Conservation (phyloP, 78 protist species). For the Acrasis kona region DNA sequence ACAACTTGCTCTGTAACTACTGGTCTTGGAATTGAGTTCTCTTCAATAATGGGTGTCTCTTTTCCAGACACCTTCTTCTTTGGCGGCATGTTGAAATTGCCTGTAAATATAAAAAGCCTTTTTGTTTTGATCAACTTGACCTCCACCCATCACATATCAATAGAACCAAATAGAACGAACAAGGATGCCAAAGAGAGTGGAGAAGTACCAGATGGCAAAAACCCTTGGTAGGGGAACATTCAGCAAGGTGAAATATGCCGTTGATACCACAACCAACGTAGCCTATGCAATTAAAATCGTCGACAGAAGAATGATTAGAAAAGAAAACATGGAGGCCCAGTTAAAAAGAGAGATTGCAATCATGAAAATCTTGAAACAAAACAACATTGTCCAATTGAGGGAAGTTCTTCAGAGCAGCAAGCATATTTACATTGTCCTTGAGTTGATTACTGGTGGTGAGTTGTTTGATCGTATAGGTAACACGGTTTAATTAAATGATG, state of each 20-base stretch:
- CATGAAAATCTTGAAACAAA: constrained; percentile 29
- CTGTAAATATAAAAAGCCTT: too few relatives aligned
- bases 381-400: constrained; percentile 15
- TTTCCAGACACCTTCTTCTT: too few relatives aligned
- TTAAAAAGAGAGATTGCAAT: constrained; percentile 27
- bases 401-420: constrained; percentile 24
- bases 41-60: too few relatives aligned
- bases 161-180: too few relatives aligned
- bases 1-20: too few relatives aligned
- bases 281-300: constrained; percentile 23
- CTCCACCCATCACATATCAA: too few relatives aligned
- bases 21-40: too few relatives aligned
- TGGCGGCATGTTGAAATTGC: too few relatives aligned
- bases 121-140: too few relatives aligned
- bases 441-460: constrained; percentile 44
- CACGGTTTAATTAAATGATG: too few relatives aligned
- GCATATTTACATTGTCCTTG: constrained; percentile 37
- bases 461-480: constrained; percentile 38
- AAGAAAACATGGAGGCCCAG: constrained; percentile 35
- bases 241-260: constrained; percentile 24
- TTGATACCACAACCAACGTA: constrained; percentile 14
- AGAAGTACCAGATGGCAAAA: constrained; percentile 30
- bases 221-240: constrained; percentile 33
- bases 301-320: constrained; percentile 2
- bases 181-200: constrained; percentile 12